These are phyloP conservation scores for Ascochyta fabae DNA, from an alignment of 2,329 filamentous ascomycete species.

Conservation along the genomic window DNA sequence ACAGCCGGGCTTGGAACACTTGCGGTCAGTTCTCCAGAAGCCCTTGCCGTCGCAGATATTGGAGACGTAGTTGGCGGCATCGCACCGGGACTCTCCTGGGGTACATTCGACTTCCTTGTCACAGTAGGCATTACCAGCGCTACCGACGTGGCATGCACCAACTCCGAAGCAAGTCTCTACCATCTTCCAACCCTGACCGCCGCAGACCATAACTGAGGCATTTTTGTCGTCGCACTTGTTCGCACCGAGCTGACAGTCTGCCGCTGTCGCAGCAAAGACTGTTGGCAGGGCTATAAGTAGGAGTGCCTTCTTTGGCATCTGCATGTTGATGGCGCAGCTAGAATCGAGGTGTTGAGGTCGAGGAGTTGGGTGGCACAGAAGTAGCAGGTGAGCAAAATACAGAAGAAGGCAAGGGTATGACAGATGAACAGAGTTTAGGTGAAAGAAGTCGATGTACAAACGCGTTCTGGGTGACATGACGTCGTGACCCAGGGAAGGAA, in stretches of 20 bases:
- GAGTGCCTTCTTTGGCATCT: neutral
- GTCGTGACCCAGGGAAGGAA: neutral
- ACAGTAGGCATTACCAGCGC: constrained; percentile 8
- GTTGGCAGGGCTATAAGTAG: neutral
- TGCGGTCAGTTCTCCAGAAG: constrained; percentile 12
- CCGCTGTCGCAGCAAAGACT: neutral
- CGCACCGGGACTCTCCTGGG: constrained; percentile 5
- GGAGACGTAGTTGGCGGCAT: constrained; percentile 1
- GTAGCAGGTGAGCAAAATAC: neutral
- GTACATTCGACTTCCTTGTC: neutral
- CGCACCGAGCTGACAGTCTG: neutral
- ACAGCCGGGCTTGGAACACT: constrained; percentile 15
- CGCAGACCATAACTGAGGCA: constrained; percentile 3
- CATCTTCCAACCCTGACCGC: neutral
- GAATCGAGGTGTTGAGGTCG: too few species aligned
- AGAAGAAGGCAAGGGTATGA: neutral
- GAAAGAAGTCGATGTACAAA: neutral
- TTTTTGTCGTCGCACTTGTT: constrained; percentile 7
- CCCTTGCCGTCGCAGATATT: constrained; percentile 4
- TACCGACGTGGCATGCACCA: neutral
- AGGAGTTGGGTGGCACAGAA: neutral
- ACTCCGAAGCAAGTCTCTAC: neutral
- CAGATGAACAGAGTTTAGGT: neutral
- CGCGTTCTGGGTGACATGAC: neutral
- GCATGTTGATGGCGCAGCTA: neutral